A percentile compares a stretch with the other conserved stretches of the same genome.
Evolutionary conservation across 208 protist genomes (phyloP).

Genomic region (Tetramitus jugosus): DNA sequence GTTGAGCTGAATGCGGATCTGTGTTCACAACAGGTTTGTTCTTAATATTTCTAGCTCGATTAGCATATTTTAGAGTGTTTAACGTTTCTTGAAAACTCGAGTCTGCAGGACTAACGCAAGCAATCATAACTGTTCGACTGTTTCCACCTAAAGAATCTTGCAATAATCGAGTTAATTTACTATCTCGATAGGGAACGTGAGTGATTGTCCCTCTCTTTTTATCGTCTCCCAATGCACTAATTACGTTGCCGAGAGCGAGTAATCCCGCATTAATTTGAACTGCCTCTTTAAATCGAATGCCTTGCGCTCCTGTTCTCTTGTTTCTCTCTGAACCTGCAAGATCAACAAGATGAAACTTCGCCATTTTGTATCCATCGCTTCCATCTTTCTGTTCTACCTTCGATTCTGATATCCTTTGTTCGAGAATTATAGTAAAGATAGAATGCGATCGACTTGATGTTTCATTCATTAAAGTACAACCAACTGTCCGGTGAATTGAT

Average conservation of each 20-base stretch:
- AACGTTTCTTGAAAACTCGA: slow-evolving; percentile 29
- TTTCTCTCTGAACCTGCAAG: slow-evolving; percentile 83
- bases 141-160: slow-evolving; percentile 83
- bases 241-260: slow-evolving; percentile 83
- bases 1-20: slow-evolving; percentile 12
- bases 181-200: slow-evolving; percentile 84
- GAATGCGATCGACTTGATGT: slow-evolving; percentile 60
- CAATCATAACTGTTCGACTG: slow-evolving; percentile 78
- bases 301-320: slow-evolving; percentile 76
- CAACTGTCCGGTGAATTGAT: slow-evolving; percentile 60
- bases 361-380: slow-evolving; percentile 52
- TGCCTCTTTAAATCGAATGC: slow-evolving; percentile 71
- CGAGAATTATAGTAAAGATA: slow-evolving; percentile 63
- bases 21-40: slow-evolving; percentile 52
- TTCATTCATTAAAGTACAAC: slow-evolving; percentile 63
- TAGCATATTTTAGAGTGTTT: slow-evolving; percentile 31
- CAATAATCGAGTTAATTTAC: slow-evolving; percentile 83
- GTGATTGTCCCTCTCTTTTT: slow-evolving; percentile 31
- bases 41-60: slow-evolving; percentile 35
- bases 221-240: slow-evolving; percentile 67
- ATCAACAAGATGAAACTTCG: slow-evolving; percentile 89
- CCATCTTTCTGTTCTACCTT: slow-evolving; percentile 37
- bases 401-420: slow-evolving; percentile 41
- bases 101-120: slow-evolving; percentile 73
- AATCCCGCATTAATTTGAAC: slow-evolving; percentile 84